Evolutionary conservation across 2,329 filamentous ascomycete genomes (phyloP), one percentile per base, ranked within the genome.

Genomic region (Hirsutella thompsonii): DNA sequence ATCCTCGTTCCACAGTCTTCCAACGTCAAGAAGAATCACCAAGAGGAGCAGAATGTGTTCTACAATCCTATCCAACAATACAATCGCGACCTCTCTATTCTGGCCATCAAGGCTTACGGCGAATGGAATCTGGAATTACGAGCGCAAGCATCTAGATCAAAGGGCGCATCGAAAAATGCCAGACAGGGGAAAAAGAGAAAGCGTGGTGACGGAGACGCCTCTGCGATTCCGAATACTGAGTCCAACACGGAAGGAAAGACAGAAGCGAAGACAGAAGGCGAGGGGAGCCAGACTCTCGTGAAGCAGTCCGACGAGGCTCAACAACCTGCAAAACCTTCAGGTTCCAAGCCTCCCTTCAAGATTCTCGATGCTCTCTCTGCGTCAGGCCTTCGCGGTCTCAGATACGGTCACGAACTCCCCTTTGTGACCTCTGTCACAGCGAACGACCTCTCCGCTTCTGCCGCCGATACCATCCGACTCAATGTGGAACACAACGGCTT

Each of bases 21-120:
- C 19, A 66, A 60, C 51, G 58, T 62, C 42, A 57, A 58, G 6
- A 61, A 68, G 42, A 73, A 76, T 52, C 66, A 72, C 44, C 73
- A 79, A 39, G 70, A 77, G 50, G 69, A 78, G 32, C 74, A 80
- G 50, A 83, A 90, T 52, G 93, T 98, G 42, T 98, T 98, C 57
- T 98, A 98, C 72, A 98, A 98, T 53, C 90, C 92, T 0, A 95
- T 98, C 41, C 92, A 98, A 58, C 92, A 98, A 58, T 98, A 96
- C 70, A 98, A 98, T 62, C 83, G 93, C 37, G 92, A 98, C 57
- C 64, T 98, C 49, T 95, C 87, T 45, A 86, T 95, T 20, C 72
- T 98, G 13, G 87, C 87, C 1, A 94, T 98, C 59, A 86, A 85
- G 55, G 83, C 84, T 0, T 94, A 90, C 58, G 86, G 85, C 1